Evolutionary conservation across 1,284 basidiomycete species (phyloP).

Genomic region (Puccinia triticina): DNA sequence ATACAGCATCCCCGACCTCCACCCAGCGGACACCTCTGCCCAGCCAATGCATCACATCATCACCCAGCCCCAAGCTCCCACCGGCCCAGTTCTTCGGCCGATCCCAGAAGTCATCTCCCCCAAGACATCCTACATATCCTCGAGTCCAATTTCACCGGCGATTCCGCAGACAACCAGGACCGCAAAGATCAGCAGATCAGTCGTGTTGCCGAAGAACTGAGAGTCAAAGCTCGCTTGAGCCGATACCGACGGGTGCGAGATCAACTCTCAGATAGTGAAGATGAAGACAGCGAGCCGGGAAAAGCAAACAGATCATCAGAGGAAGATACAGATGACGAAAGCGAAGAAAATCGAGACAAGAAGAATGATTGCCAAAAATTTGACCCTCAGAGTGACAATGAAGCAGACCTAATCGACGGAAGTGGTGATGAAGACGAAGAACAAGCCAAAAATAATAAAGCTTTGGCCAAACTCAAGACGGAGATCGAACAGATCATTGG

Average conservation of each 20-base stretch:
- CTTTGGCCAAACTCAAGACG: constrained; percentile 25
- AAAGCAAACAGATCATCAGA: background rate
- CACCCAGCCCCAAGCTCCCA: background rate
- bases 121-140: constrained; percentile 47
- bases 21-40: background rate
- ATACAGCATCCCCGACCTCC: background rate
- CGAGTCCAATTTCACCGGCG: constrained; percentile 41
- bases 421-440: constrained; percentile 48
- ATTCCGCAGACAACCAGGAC: background rate
- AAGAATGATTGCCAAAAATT: background rate
- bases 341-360: constrained; percentile 13
- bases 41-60: background rate
- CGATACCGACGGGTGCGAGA: constrained; percentile 38
- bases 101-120: constrained; percentile 13
- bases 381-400: background rate
- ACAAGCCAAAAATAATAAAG: constrained; percentile 32
- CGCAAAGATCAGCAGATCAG: constrained; percentile 25
- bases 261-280: constrained; percentile 35
- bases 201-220: constrained; percentile 39
- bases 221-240: constrained; percentile 37
- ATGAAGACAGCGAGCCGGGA: constrained; percentile 2
- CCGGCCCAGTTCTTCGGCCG: background rate
- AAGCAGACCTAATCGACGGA: constrained; percentile 37
- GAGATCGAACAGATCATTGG: constrained; percentile 47
- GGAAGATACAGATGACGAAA: constrained; percentile 14